Evolutionary conservation across 2,329 filamentous ascomycete genomes (phyloP), one percentile per base, ranked within the genome.

Genomic region (Neonectria hederae): DNA sequence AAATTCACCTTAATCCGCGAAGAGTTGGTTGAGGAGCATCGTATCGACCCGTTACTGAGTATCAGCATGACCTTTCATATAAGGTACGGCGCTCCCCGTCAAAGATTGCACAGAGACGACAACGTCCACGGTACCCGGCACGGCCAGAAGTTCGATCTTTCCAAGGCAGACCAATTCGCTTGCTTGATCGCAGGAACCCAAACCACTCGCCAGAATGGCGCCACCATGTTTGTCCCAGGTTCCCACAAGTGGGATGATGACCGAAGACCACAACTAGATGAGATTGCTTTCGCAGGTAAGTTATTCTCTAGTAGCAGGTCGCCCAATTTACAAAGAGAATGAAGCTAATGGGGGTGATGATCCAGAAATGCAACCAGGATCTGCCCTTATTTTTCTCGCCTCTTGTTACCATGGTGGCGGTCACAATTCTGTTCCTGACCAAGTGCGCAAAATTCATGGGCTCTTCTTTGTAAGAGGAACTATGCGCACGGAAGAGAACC

Each of bases 41-140:
- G 22, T 9, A 49, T 49, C n/a, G 49, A 54, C n/a, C 51, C 30
- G 9, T 21, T 43, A 0, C 19, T 61, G 32, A 53, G 49, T 10
- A 52, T 51, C 14, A 52, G 56, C 38, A 59, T 43, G 6, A 59
- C 56, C 3, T 11, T 43, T 8, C 21, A 52, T 11, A 52, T 52
- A 8, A 40, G 22, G 22, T 32, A 40, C 22, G 30, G 28, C 1
- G 49, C 57, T 21, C 35, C 42, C 24, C 26, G 54, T 1, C 54
- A 57, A 21, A 54, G 30, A 8, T 21, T 60, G 19, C 30, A 53
- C 17, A 26, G 19, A 19, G 19, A 53, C 17, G 56, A 43, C 6
- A 45, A 35, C 6, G 35, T 59, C n/a, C 28, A 60, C 35, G 40
- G 49, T 3, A 17, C 19, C 10, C 28, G 49, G 10, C 49, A 46